Evolutionary conservation across 257 asterid species (phyloP), one percentile per base, ranked within the genome.

Genomic region (Fraxinus pennsylvanica): DNA sequence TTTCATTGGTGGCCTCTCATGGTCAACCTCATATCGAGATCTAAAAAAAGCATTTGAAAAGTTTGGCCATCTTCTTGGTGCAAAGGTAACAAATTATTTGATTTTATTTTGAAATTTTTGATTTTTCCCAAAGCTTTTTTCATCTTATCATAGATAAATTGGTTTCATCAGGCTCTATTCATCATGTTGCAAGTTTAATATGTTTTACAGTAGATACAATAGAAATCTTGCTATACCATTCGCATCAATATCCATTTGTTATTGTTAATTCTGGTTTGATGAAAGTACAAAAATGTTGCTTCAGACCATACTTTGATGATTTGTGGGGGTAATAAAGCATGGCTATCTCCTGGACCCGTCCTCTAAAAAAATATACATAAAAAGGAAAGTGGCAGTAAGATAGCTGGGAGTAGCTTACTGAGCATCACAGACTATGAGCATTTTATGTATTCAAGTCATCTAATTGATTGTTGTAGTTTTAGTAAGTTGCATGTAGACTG

Each of bases 21-120:
- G 97, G 97, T 87, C 95, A n/a, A 92, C 92, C 43, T 84, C 94
- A 82, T 96, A 92, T 77, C 88, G 93, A 73, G 86, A 76, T 77
- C 85, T 92, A 61, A 87, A 88, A 83, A 93, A 89, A 0, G 92
- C 96, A 63, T 92, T 92, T 82, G 89, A 83, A 81, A 92, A 87
- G 87, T 92, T 84, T 83, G 97, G 95, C 74, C 89, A 78, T 83
- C 89, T 92, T 72, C 74, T 87, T 72, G 96, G 91, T 72, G 93
- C 97, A 68, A 92, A 89, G 97, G 97, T 92, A 69, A 68, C 72
- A 39, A 39, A 9, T 36, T 81, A 30, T 35, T 78, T 36, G 10
- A 71, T 61, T 13, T 63, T 29, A 29, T 19, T 77, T 72, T 41
- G 7, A 25, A 43, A 19, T 33, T 68, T n/a, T 35, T 54, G 61